Percentiles rank a stretch among this genome's conserved stretches.
Evolutionary conservation across 2,329 filamentous ascomycete species (phyloP).

Genomic region (Delphinella strobiligena): DNA sequence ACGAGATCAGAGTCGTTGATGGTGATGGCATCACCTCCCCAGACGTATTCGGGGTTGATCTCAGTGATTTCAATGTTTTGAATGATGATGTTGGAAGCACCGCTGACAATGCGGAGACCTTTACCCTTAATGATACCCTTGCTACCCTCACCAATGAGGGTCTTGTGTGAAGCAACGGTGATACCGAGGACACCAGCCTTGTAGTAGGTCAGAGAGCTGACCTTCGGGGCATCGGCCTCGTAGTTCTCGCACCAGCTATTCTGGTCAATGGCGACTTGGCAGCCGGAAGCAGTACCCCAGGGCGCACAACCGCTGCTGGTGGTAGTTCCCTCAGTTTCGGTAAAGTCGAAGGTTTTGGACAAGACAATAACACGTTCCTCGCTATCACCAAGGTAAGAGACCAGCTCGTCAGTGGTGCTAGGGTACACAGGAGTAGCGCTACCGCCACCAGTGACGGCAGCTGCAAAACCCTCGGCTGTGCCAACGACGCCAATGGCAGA

Average conservation of each 20-base stretch:
- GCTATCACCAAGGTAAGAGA: conserved; percentile 44
- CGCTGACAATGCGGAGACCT: conserved; percentile 22
- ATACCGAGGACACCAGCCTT: conserved; percentile 38
- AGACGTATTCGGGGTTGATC: conserved; percentile 21
- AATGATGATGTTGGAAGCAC: conserved; percentile 24
- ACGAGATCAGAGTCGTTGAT: conserved; percentile 18
- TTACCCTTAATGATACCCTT: conserved; percentile 27
- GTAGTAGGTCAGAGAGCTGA: conserved; percentile 30
- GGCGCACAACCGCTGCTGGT: conserved; percentile 45
- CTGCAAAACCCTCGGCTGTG: conserved; percentile 32
- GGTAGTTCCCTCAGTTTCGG: conserved; percentile 18
- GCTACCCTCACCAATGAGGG: conserved; percentile 24
- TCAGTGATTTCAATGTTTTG: conserved; percentile 23
- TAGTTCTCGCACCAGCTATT: conserved; percentile 44
- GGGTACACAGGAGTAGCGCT: conserved; percentile 42
- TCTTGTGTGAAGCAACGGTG: conserved; percentile 26
- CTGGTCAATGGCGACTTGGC: conserved; percentile 49
- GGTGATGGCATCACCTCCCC: conserved; percentile 22
- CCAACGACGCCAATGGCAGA: conserved; percentile 15
- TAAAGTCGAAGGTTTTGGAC: conserved; percentile 31
- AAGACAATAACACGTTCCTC: conserved; percentile 46
- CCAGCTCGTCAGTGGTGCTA: conserved; percentile 41
- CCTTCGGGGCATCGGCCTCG: conserved; percentile 31
- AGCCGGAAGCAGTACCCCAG: conserved; percentile 41
- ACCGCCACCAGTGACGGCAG: conserved; percentile 48